A percentile compares a stretch with the other conserved stretches of the same genome.
Evolutionary conservation across 306 rosid species (phyloP).

Genomic region (Medicago lupulina): DNA sequence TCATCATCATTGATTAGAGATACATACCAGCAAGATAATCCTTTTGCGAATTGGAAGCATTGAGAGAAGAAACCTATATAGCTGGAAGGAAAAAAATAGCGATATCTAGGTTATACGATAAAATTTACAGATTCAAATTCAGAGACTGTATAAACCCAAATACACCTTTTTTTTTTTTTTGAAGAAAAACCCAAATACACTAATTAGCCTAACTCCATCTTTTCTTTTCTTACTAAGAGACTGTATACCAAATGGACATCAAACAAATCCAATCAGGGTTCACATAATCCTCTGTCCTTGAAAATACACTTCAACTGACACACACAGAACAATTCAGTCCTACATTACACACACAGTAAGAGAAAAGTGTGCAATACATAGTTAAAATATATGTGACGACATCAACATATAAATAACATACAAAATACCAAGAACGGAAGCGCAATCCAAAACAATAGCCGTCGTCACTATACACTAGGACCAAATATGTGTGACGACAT

Average conservation of each 20-base stretch:
- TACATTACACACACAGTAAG: neutral
- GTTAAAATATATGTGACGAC: too few species aligned
- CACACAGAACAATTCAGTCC: neutral
- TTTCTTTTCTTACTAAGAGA: neutral
- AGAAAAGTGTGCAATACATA: neutral
- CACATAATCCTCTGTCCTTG: conserved; percentile 20
- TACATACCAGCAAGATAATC: neutral
- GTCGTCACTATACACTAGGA: too few species aligned
- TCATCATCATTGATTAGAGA: neutral
- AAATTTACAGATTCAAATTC: too few species aligned
- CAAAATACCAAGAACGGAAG: conserved; percentile 76
- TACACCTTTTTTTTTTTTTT: too few species aligned
- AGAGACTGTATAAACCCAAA: neutral
- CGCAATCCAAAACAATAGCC: conserved; percentile 94
- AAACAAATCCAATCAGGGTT: conserved; percentile 25
- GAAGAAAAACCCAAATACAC: conserved; percentile 10
- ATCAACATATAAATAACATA: conserved; percentile 49
- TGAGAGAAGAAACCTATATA: too few species aligned
- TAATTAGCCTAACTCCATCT: neutral
- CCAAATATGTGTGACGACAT: too few species aligned
- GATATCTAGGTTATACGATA: too few species aligned
- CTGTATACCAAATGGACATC: neutral
- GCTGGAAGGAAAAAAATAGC: too few species aligned
- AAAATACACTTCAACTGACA: conserved; percentile 29
- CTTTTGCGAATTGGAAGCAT: neutral